phyloP scores from a whole-genome alignment of 228 moss, liverwort and hornwort species.

The Sphagnum magellanicum region DNA sequence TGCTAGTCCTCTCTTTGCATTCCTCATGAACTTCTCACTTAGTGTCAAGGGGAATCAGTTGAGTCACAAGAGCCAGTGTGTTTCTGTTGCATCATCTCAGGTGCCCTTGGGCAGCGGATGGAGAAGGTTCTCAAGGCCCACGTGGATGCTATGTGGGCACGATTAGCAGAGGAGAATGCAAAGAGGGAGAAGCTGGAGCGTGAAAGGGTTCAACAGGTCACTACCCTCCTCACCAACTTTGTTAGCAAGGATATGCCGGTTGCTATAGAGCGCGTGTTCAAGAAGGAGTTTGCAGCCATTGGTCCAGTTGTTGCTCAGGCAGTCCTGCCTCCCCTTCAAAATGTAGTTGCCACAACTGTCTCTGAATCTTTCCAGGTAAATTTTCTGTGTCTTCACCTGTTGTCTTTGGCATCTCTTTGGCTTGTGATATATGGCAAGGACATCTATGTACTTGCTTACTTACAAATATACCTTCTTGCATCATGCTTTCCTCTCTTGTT shows the following conservation, averaged over 20 bases:
- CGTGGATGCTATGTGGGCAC: slow-evolving; percentile 93
- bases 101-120: slow-evolving; percentile 78
- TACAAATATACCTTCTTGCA: no score
- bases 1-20: no score
- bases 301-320: slow-evolving; percentile 72
- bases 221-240: slow-evolving; percentile 56
- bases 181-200: slow-evolving; percentile 86
- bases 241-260: slow-evolving; percentile 85
- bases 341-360: slow-evolving; percentile 57
- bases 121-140: slow-evolving; percentile 93
- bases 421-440: no score
- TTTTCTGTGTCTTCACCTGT: neutral
- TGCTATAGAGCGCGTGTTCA: slow-evolving; percentile 77
- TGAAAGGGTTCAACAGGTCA: slow-evolving; percentile 78
- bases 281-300: slow-evolving; percentile 69
- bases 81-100: slow-evolving; percentile 8
- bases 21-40: no score
- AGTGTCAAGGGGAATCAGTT: no score
- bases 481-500: neutral
- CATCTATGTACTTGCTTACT: no score
- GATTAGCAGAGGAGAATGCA: slow-evolving; percentile 86
- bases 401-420: no score
- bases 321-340: slow-evolving; percentile 77
- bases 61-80: neutral
- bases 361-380: slow-evolving; percentile 78